Base-by-base conservation (phyloP, 2,329 filamentous ascomycete species). In the Penicillium oxalicum region DNA sequence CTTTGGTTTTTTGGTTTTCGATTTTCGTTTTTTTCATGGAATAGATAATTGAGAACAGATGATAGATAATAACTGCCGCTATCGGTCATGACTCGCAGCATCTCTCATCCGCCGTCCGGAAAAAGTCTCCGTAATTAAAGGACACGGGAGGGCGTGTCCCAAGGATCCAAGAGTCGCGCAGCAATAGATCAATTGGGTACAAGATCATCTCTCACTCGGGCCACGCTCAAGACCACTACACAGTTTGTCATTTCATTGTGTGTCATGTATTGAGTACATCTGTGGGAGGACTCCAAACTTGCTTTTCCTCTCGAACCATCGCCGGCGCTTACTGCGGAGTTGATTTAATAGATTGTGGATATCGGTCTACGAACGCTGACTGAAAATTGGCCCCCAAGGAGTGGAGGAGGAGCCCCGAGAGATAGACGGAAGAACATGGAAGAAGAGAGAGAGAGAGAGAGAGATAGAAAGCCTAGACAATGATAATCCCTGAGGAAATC, bases 71-170 rank as follows among this genome's bases (percentile, higher is more conserved):
- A 41, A 27, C 24, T n/a, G 18, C 18, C 18, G n/a, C 41, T 44
- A 11, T 24, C 13, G 7, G 18, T 18, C 43, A 39, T 45, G 43
- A 45, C 43, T 38, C 43, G 43, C 34, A 44, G 36, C 25, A 49
- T 5, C 37, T 40, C n/a, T 32, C 26, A 34, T 34, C 18, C 9
- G 13, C 12, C 27, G 11, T 9, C 12, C 25, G 47, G 32, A 45
- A 40, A 45, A 41, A 4, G 9, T 25, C 11, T 45, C 37, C 42
- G 29, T 9, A 32, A 42, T 35, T 41, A 44, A 45, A 40, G 26
- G 44, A 25, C 25, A 28, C 26, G 13, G n/a, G 44, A 44, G 44
- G 13, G 37, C 25, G 40, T 42, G 11, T 18, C 32, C 8, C 39
- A 25, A 29, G 11, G 39, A 18, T 18, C 18, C 18, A 18, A 18